Conservation (phyloP, 352 stramenopile species). For the Elongisporangium senticosum region DNA sequence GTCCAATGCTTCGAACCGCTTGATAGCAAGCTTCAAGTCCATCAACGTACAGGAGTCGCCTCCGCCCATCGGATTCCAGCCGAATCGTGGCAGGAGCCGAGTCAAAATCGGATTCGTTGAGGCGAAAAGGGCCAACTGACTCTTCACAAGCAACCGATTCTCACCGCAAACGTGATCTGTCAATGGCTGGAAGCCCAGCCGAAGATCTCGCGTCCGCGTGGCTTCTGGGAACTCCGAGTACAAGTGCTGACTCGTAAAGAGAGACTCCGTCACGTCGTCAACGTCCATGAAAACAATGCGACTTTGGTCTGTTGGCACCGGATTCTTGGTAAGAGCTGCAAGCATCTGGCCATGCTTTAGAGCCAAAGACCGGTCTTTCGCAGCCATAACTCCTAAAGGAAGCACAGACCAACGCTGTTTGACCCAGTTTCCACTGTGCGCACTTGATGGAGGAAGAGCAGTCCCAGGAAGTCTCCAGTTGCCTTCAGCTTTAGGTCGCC, state of each 20-base stretch:
- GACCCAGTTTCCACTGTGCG: no score
- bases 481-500: no score
- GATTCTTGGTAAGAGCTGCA: no score
- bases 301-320: no score
- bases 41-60: neutral
- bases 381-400: no score
- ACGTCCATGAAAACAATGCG: conserved; percentile 12
- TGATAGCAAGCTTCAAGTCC: conserved; percentile 5
- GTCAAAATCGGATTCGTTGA: conserved; percentile 11
- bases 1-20: conserved; percentile 5
- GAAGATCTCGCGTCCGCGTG: conserved; percentile 7
- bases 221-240: conserved; percentile 9
- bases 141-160: conserved; percentile 6
- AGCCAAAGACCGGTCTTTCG: no score
- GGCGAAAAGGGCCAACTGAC: conserved; percentile 11
- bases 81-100: conserved; percentile 9
- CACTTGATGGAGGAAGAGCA: no score
- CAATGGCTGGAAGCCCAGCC: conserved; percentile 12
- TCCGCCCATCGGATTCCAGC: conserved; percentile 7
- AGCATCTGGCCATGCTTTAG: no score
- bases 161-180: conserved; percentile 11
- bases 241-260: conserved; percentile 9
- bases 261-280: conserved; percentile 9
- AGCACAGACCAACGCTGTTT: no score
- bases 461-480: no score